Percentiles rank a stretch among this genome's conserved stretches.
Conservation (phyloP, 805 yeast species). For the Ogataea paradorogensis region DNA sequence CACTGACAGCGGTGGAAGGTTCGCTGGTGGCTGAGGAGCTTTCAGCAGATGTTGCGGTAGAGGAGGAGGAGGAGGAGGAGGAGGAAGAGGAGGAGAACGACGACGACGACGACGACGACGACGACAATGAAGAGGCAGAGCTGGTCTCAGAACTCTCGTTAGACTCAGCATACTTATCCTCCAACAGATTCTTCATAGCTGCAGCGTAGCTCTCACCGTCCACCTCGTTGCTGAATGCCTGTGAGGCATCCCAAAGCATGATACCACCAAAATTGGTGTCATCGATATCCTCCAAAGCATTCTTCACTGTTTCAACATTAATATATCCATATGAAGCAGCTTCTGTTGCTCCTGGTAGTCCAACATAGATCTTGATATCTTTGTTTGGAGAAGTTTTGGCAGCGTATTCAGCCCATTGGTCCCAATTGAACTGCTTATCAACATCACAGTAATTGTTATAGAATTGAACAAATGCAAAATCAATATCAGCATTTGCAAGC, state of each 20-base stretch:
- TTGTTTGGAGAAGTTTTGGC: constrained; percentile 57
- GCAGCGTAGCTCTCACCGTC: constrained; percentile 35
- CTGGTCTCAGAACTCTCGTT: no score
- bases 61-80: constrained; percentile 14
- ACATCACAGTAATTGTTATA: constrained; percentile 80
- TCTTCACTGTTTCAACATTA: constrained; percentile 39
- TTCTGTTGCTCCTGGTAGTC: constrained; percentile 57
- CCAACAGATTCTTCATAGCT: constrained; percentile 27
- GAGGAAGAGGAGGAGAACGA: neutral
- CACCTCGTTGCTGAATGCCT: constrained; percentile 46
- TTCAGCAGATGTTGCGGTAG: constrained; percentile 10
- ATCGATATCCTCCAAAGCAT: constrained; percentile 24
- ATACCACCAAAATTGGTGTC: constrained; percentile 61
- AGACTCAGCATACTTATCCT: constrained; percentile 14
- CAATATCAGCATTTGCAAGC: constrained; percentile 54
- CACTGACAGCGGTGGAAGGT: no score
- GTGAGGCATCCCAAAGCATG: constrained; percentile 83
- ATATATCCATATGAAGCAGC: constrained; percentile 61
- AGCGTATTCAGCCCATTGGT: constrained; percentile 71
- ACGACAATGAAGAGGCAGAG: no score
- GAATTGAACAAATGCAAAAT: constrained; percentile 83
- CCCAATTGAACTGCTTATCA: constrained; percentile 53
- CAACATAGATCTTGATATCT: constrained; percentile 67
- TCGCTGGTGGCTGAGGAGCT: constrained; percentile 11
- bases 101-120: no score